Conservation (phyloP, 192 early-diverging fungal genomes). For the Ambispora gerdemannii region DNA sequence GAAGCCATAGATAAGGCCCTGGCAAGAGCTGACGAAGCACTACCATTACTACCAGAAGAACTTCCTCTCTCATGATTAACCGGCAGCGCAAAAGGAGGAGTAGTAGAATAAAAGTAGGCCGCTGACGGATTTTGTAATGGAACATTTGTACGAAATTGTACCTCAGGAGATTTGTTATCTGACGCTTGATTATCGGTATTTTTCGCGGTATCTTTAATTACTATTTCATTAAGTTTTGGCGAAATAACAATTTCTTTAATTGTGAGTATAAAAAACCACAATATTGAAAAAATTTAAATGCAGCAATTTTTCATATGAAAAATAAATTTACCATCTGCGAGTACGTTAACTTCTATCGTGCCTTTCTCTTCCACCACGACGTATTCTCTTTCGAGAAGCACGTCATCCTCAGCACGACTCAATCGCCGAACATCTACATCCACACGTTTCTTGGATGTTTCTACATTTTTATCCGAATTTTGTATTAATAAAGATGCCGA, state of each 20-base stretch:
- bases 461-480: neutral
- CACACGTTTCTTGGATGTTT: constrained; percentile 23
- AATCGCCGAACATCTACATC: constrained; percentile 23
- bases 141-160: constrained; percentile 33
- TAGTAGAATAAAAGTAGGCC: constrained; percentile 36
- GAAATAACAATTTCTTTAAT: neutral
- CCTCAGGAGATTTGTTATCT: neutral
- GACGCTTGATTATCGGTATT: neutral
- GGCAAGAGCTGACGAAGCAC: constrained; percentile 48
- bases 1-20: constrained; percentile 55
- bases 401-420: constrained; percentile 47
- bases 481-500: constrained; percentile 26
- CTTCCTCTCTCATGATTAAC: constrained; percentile 29
- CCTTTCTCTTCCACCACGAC: constrained; percentile 67
- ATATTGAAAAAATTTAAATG: constrained; percentile 1
- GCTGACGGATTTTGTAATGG: constrained; percentile 33
- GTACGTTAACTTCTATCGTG: constrained; percentile 68
- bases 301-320: neutral
- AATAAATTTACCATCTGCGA: constrained; percentile 62
- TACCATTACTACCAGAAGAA: constrained; percentile 36
- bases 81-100: constrained; percentile 44
- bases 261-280: constrained; percentile 30
- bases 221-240: neutral
- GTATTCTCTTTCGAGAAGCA: constrained; percentile 64
- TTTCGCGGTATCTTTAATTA: neutral